Base-by-base conservation (phyloP, 192 early-diverging fungal species). In the Podila minutissima region DNA sequence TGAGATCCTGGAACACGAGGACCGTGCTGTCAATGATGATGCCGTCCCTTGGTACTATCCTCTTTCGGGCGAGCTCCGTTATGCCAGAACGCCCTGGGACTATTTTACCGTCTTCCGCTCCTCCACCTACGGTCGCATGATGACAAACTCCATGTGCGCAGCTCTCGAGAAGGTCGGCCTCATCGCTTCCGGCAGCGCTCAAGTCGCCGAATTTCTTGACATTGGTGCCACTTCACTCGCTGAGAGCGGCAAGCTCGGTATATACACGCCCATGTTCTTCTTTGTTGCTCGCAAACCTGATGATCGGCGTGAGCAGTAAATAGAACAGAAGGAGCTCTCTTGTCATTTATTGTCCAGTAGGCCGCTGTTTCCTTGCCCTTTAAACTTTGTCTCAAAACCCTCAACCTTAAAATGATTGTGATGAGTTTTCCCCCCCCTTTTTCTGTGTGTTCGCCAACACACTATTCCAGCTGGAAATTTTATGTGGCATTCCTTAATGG, bases 241-340 rank as follows among this genome's bases (percentile, higher is more conserved):
- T 41, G 83, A 76, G 20, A 95, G 94, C 38, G 96, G 92, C 65
- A 91, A 95, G 85, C 77, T 87, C 72, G 86, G 89, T 58, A 89
- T 97, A 62, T 96, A 97, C 66, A 97, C 96, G 9, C 96, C 96
- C 59, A 97, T 97, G 96, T 96, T 93, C 84, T 91, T 92, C 62
- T 89, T 93, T 64, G 84, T 89, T 69, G 90, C 87, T 41, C 82
- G 87, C 79, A 93, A 92, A 66, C 91, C 92, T 66, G 22, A n/a
- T 10, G 60, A 62, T 33, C 20, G 13, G 61, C 61, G 9, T 35
- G 13, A 37, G 62, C 8, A 38, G 62, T 63, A 63, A 63, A 63
- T 63, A 63, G 62, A 31, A 63, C 8, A 24, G 33, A 37, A 63
- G 29, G 62, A 24, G 26, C n/a, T 41, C 22, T 24, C 33, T 35